Conservation (phyloP, 768 basidiomycete species). For the Lactarius hatsudake region DNA sequence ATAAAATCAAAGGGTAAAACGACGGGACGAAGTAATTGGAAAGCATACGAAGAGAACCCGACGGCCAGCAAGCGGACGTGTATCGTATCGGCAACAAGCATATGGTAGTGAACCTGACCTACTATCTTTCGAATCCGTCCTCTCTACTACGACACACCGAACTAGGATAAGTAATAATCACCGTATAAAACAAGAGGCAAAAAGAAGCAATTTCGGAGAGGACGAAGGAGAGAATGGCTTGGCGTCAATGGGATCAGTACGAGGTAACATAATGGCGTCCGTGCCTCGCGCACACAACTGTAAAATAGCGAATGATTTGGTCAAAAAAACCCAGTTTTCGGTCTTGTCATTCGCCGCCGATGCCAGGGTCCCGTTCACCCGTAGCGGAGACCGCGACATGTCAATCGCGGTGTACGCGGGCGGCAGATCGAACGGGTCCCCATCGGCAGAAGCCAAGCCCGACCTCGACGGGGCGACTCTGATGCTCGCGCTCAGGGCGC, state of each 20-base stretch:
- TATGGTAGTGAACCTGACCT: background rate
- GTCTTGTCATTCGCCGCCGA: background rate
- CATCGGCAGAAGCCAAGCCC: background rate
- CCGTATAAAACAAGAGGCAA: background rate
- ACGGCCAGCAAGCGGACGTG: no score
- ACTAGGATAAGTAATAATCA: background rate
- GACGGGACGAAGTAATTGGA: no score
- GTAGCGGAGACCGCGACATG: slow-evolving; percentile 1
- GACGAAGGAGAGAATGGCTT: background rate
- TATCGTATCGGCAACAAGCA: no score
- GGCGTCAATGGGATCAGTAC: background rate
- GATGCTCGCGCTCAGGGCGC: no score
- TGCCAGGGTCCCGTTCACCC: background rate
- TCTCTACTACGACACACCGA: background rate
- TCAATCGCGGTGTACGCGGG: slow-evolving; percentile 21
- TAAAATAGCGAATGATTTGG: background rate
- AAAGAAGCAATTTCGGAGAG: background rate
- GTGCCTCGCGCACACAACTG: slow-evolving; percentile 1
- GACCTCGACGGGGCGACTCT: background rate
- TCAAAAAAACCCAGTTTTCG: background rate
- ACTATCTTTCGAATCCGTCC: background rate
- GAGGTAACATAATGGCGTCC: background rate
- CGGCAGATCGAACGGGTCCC: slow-evolving; percentile 17
- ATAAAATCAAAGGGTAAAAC: no score
- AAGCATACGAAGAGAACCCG: no score